phyloP scores from a whole-genome alignment of 257 asterid genomes.

The Solanum chilense region DNA sequence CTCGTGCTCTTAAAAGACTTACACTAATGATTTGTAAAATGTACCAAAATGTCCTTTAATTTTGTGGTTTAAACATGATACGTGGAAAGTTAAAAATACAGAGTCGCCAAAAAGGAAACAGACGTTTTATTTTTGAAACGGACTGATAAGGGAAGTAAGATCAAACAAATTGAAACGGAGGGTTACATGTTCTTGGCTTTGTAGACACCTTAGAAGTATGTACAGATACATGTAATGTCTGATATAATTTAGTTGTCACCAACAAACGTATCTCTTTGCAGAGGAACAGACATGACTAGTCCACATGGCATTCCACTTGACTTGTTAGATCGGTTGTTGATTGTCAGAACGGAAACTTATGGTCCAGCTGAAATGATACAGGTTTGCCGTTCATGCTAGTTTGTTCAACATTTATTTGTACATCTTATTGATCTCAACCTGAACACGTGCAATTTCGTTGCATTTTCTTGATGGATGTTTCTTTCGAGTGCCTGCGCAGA shows the following conservation, averaged over 20 bases:
- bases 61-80: background rate
- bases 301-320: constrained; percentile 98
- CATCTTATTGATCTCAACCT: background rate
- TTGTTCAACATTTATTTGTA: background rate
- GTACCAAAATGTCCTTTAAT: background rate
- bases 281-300: constrained; percentile 93
- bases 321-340: constrained; percentile 79
- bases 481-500: constrained; percentile 25
- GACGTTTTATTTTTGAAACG: background rate
- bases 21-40: background rate
- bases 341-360: constrained; percentile 84
- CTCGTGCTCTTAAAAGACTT: background rate
- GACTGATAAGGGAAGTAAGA: background rate
- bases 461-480: background rate
- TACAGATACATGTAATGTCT: background rate
- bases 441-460: background rate
- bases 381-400: constrained; percentile 20
- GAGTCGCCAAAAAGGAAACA: background rate
- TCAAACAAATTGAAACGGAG: background rate
- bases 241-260: background rate
- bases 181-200: background rate
- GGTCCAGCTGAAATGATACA: constrained; percentile 99
- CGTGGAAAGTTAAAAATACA: background rate
- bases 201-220: background rate
- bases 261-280: constrained; percentile 11